These are phyloP conservation scores for Boletus reticuloceps DNA, from an alignment of 768 basidiomycete species.

Conservation along the genomic window DNA sequence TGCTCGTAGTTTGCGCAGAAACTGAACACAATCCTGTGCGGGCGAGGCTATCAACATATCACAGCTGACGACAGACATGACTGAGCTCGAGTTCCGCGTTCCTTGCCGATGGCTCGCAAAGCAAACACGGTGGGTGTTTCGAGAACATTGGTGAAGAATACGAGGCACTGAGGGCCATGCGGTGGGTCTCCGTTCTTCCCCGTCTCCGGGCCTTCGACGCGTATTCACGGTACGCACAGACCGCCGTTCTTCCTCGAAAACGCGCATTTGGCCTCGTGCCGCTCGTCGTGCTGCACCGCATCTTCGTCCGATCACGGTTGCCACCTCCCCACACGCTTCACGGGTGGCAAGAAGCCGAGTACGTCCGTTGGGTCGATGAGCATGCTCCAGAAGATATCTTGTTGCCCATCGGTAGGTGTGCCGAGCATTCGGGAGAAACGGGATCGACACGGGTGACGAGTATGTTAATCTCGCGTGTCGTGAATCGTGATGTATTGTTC, in stretches of 20 bases:
- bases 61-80: too few relatives aligned
- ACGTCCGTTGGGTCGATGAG: slow-evolving; percentile 94
- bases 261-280: slow-evolving; percentile 76
- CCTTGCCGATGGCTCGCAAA: slow-evolving; percentile 53
- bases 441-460: slow-evolving; percentile 50
- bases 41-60: too few relatives aligned
- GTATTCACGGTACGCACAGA: slow-evolving; percentile 38
- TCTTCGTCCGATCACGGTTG: slow-evolving; percentile 84
- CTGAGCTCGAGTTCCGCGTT: slow-evolving; percentile 88
- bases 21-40: too few relatives aligned
- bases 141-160: slow-evolving; percentile 87
- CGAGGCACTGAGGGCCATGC: slow-evolving; percentile 76
- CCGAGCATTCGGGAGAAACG: slow-evolving; percentile 76
- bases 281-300: slow-evolving; percentile 86
- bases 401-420: slow-evolving; percentile 75
- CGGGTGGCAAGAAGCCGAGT: slow-evolving; percentile 94
- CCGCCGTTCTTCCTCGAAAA: slow-evolving; percentile 90
- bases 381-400: slow-evolving; percentile 79
- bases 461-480: slow-evolving; percentile 65
- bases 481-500: slow-evolving; percentile 38
- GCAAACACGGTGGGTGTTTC: slow-evolving; percentile 62
- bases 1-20: too few relatives aligned
- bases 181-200: slow-evolving; percentile 45
- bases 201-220: background rate
- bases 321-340: slow-evolving; percentile 86